These are phyloP conservation scores for Mycocentrospora acerina DNA, from an alignment of 2,329 filamentous ascomycete genomes.

Conservation along the genomic window DNA sequence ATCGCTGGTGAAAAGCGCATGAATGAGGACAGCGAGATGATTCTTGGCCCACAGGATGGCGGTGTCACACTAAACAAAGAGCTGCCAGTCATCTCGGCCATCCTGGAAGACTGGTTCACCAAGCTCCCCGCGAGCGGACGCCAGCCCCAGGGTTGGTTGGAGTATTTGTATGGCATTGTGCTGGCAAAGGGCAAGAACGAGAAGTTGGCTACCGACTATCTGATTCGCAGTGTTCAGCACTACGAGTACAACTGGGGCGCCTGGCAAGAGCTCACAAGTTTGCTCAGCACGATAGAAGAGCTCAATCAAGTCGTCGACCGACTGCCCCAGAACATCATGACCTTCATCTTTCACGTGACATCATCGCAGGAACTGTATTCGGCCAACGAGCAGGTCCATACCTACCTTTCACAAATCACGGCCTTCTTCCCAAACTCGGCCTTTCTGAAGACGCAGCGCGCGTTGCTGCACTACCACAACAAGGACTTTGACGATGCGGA, in stretches of 20 bases:
- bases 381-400: constrained; percentile 72
- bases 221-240: constrained; percentile 83
- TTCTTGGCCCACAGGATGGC: constrained; percentile 88
- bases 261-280: constrained; percentile 86
- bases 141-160: constrained; percentile 85
- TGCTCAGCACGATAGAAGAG: constrained; percentile 81
- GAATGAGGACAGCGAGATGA: constrained; percentile 96
- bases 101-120: constrained; percentile 78
- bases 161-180: constrained; percentile 89
- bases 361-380: constrained; percentile 91
- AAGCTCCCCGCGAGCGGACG: constrained; percentile 60
- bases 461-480: constrained; percentile 84
- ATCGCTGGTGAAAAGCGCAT: constrained; percentile 94
- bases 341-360: constrained; percentile 90
- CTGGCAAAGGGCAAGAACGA: constrained; percentile 90
- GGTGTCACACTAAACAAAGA: constrained; percentile 85
- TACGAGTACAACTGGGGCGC: constrained; percentile 97
- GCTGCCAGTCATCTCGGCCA: constrained; percentile 70
- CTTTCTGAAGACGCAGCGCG: constrained; percentile 87
- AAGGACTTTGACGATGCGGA: constrained; percentile 72
- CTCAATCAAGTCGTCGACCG: constrained; percentile 70
- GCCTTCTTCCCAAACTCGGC: constrained; percentile 83
- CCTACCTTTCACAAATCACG: constrained; percentile 74
- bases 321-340: constrained; percentile 87
- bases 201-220: constrained; percentile 76